These are phyloP conservation scores for Neobulgaria alba DNA, from an alignment of 2,329 filamentous ascomycete genomes.

Conservation along the genomic window DNA sequence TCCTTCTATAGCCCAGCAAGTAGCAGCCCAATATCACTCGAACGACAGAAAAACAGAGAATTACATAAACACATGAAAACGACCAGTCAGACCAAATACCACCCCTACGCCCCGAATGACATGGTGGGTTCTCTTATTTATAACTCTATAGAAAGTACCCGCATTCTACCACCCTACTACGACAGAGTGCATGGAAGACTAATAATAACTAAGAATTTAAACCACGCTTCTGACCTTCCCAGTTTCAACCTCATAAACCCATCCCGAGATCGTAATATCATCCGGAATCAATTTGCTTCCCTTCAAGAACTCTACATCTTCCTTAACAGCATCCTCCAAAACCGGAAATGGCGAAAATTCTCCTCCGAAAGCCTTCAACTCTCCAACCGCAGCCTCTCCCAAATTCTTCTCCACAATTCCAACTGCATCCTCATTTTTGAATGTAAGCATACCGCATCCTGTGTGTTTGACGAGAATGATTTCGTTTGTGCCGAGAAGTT, in stretches of 20 bases:
- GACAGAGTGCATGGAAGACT: no score
- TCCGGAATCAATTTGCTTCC: conserved; percentile 50
- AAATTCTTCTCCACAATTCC: conserved; percentile 50
- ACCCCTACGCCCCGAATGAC: no score
- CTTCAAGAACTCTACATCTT: conserved; percentile 58
- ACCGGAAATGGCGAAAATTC: conserved; percentile 42
- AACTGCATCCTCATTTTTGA: conserved; percentile 49
- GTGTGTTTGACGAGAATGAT: conserved; percentile 48
- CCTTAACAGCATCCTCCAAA: conserved; percentile 52
- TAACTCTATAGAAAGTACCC: no score
- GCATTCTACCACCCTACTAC: no score
- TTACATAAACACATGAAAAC: no score
- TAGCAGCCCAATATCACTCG: no score
- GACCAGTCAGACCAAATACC: no score
- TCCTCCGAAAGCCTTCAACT: conserved; percentile 26
- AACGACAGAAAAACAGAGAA: no score
- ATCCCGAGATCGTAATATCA: conserved; percentile 56
- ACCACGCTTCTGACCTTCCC: conserved; percentile 49
- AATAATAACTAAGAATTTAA: no score
- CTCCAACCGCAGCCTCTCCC: conserved; percentile 34
- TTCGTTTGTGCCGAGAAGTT: conserved; percentile 68
- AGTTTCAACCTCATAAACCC: conserved; percentile 71
- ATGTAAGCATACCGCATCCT: conserved; percentile 64
- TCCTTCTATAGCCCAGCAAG: no score
- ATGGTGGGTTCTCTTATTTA: no score